These are phyloP conservation scores for Ceratocystiopsis minuta DNA, from an alignment of 2,329 filamentous ascomycete genomes.

Conservation along the genomic window DNA sequence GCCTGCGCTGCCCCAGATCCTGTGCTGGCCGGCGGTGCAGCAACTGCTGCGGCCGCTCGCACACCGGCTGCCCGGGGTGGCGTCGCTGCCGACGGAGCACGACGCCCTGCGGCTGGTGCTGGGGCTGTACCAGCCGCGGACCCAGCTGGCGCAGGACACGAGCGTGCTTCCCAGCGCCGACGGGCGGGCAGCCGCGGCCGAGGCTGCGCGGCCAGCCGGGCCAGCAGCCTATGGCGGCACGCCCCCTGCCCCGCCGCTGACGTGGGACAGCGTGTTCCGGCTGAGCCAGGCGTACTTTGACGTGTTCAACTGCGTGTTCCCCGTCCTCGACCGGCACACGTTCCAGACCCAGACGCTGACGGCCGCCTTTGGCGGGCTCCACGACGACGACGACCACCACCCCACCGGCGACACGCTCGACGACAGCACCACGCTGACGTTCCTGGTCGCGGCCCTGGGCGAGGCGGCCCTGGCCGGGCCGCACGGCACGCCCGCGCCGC, in stretches of 20 bases:
- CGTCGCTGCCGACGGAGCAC: constrained; percentile 14
- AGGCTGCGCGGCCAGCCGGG: too few species aligned
- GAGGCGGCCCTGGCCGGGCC: constrained; percentile 35
- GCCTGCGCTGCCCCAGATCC: constrained; percentile 29
- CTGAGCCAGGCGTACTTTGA: constrained; percentile 39
- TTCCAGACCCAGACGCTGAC: constrained; percentile 31
- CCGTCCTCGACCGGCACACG: constrained; percentile 36
- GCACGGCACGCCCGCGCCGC: constrained; percentile 28
- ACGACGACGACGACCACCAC: too few species aligned
- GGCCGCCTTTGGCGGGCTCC: constrained; percentile 27
- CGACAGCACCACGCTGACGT: constrained; percentile 36
- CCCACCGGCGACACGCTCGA: too few species aligned
- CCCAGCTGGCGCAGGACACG: constrained; percentile 6
- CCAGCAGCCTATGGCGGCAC: too few species aligned
- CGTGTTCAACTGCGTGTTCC: constrained; percentile 38
- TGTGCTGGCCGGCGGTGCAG: constrained; percentile 29
- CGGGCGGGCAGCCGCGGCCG: not conserved
- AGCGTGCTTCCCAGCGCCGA: not conserved
- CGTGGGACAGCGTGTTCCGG: constrained; percentile 29
- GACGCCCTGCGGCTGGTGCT: constrained; percentile 20
- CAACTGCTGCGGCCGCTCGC: constrained; percentile 19
- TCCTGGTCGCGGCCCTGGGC: constrained; percentile 40
- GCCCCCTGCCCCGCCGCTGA: constrained; percentile 14
- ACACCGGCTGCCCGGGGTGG: constrained; percentile 12
- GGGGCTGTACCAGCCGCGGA: constrained; percentile 12